Evolutionary conservation across 1,284 basidiomycete genomes (phyloP).

Genomic region (Laetiporus sulphureus): DNA sequence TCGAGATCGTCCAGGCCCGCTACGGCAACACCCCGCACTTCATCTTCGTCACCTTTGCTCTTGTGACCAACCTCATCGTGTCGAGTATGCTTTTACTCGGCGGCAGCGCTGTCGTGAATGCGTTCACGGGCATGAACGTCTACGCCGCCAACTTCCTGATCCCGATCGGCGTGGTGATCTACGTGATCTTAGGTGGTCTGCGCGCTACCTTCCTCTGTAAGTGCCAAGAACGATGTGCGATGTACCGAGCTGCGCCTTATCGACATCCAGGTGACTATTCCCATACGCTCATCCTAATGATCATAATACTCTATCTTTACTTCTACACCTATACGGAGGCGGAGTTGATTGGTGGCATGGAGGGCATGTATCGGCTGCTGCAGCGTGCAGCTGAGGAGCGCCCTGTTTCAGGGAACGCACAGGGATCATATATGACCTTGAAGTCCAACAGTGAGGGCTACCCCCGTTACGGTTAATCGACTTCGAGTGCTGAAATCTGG

Average conservation of each 20-base stretch:
- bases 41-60: conserved; percentile 18
- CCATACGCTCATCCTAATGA: conserved; percentile 29
- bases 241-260: conserved; percentile 10
- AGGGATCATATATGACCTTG: conserved; percentile 34
- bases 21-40: conserved; percentile 3
- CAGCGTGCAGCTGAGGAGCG: conserved; percentile 18
- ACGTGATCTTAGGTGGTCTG: conserved; percentile 15
- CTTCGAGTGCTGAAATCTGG: neutral
- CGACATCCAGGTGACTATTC: conserved; percentile 19
- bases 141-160: conserved; percentile 25
- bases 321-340: conserved; percentile 26
- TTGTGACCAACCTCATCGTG: conserved; percentile 18
- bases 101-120: conserved; percentile 35
- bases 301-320: conserved; percentile 21
- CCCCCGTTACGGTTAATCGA: conserved; percentile 10
- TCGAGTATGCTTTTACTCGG: conserved; percentile 10
- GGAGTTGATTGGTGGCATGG: conserved; percentile 24
- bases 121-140: conserved; percentile 39
- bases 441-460: conserved; percentile 19
- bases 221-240: conserved; percentile 22
- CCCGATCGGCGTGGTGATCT: conserved; percentile 15
- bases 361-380: conserved; percentile 27
- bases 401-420: conserved; percentile 31
- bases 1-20: conserved; percentile 15
- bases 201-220: conserved; percentile 8